Evolutionary conservation across 371 early-diverging fungal genomes (phyloP).

Genomic region (Gilbertella persicaria): DNA sequence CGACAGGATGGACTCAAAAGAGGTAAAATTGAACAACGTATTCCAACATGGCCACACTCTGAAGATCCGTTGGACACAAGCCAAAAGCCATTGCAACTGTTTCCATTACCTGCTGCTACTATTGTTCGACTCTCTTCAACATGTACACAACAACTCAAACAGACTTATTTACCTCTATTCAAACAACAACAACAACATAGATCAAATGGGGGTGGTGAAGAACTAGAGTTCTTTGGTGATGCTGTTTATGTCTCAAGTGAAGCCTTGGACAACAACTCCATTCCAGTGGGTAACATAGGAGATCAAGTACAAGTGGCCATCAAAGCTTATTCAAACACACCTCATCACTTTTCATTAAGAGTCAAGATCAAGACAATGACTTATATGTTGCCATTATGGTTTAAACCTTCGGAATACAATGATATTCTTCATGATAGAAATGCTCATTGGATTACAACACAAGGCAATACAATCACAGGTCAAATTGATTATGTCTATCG

Average conservation of each 20-base stretch:
- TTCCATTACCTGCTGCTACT: constrained; percentile 16
- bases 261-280: neutral
- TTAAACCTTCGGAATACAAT: constrained; percentile 27
- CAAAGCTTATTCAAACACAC: neutral
- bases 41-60: neutral
- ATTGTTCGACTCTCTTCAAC: constrained; percentile 12
- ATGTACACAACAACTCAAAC: constrained; percentile 1
- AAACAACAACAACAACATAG: neutral
- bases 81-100: constrained; percentile 2
- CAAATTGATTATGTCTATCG: constrained; percentile 13
- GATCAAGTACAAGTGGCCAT: constrained; percentile 11
- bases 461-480: constrained; percentile 4
- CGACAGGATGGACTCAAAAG: neutral
- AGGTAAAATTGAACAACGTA: constrained; percentile 8
- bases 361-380: neutral
- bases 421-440: constrained; percentile 5
- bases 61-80: constrained; percentile 11
- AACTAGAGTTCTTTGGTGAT: constrained; percentile 29
- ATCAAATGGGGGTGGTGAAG: constrained; percentile 16
- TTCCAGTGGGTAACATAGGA: constrained; percentile 18
- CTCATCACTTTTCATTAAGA: neutral
- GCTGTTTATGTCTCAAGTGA: constrained; percentile 12
- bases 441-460: constrained; percentile 2
- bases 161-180: constrained; percentile 11
- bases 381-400: constrained; percentile 27